Conservation (phyloP, 306 rosid species). For the Pyrus betulifolia region DNA sequence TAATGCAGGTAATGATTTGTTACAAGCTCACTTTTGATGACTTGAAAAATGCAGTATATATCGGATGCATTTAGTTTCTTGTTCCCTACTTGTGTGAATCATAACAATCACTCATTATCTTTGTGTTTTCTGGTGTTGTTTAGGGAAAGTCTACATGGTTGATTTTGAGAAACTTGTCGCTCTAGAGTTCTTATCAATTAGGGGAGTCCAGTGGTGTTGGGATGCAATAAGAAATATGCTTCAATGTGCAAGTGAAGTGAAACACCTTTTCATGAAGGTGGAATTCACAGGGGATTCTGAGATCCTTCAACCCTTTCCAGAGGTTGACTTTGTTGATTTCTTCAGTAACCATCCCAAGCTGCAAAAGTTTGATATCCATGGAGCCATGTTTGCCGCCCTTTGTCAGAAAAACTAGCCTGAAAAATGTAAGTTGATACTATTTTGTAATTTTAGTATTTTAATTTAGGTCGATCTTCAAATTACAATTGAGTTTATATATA, state of each 20-base stretch:
- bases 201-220: conserved; percentile 97
- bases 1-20: conserved; percentile 46
- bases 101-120: neutral
- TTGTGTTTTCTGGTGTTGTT: conserved; percentile 11
- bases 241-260: conserved; percentile 72
- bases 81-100: neutral
- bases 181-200: conserved; percentile 64
- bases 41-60: neutral
- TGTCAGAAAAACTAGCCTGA: conserved; percentile 90
- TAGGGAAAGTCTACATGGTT: conserved; percentile 87
- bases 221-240: conserved; percentile 82
- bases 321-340: conserved; percentile 84
- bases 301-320: conserved; percentile 85
- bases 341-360: conserved; percentile 81
- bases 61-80: neutral
- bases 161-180: conserved; percentile 71
- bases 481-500: neutral
- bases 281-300: conserved; percentile 90
- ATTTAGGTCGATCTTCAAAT: neutral
- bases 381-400: conserved; percentile 99
- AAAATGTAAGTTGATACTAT: conserved; percentile 44
- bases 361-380: conserved; percentile 73
- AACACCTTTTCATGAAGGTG: conserved; percentile 88
- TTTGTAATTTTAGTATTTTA: conserved; percentile 1
- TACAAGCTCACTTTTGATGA: neutral